Evolutionary conservation across 2,329 filamentous ascomycete species (phyloP), one percentile per base, ranked within the genome.

Genomic region (Fusarium acutatum): DNA sequence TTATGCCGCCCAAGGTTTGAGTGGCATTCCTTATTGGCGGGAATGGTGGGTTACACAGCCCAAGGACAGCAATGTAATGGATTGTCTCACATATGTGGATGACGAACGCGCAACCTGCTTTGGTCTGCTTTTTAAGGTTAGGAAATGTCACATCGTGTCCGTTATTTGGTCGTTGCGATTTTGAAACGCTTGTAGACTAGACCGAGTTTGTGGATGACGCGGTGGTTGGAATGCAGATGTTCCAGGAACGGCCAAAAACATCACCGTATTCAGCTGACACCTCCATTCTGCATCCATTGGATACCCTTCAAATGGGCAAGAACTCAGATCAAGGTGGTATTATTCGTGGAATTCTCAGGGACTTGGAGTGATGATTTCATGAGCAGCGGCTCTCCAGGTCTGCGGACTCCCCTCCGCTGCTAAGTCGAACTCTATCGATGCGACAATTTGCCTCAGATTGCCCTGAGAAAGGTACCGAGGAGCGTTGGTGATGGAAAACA

Each of bases 31-130:
- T 71, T 1, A 10, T 49, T 38, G n/a, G 40, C 12, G 18, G 37
- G 10, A 4, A 34, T 28, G 11, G 35, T 54, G 14, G 35, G 24
- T 14, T 40, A 12, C 56, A 37, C 12, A 28, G 26, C 11, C 24
- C 18, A 18, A 53, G 58, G 41, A 30, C 61, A 65, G 56, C 30
- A 56, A 61, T 49, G 26, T 26, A 47, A 34, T 37, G 40, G 26
- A 17, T n/a, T 50, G 41, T 60, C 43, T 57, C 20, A 54, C 18
- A 71, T 52, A 71, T 71, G 67, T 46, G 24, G 34, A 52, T 71
- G 67, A 71, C 54, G 32, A 64, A 47, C 22, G 11, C 28, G 28
- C 11, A 41, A 14, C 26, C 40, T 7, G 20, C 14, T 14, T 41
- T 14, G 9, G 24, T n/a, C 30, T 22, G 7, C 9, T 4, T 18